These are phyloP conservation scores for Durio zibethinus DNA, from an alignment of 345 rosid genomes.

Conservation along the genomic window DNA sequence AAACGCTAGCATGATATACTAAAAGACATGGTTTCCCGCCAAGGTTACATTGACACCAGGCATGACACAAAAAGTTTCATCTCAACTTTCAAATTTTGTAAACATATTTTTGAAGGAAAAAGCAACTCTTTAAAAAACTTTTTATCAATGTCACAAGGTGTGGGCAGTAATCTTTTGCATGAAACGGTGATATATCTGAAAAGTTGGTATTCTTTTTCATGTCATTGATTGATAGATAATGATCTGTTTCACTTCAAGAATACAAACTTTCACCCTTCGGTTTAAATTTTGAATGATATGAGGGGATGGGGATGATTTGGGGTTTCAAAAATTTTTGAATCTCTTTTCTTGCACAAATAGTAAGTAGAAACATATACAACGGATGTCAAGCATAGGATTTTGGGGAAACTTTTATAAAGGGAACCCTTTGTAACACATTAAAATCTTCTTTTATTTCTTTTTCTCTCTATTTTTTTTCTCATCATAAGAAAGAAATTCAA, in stretches of 20 bases:
- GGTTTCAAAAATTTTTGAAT: not conserved
- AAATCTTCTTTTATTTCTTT: not conserved
- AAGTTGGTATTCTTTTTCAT: constrained; percentile 36
- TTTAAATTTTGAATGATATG: constrained; percentile 31
- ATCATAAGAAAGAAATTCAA: constrained; percentile 22
- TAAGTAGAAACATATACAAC: constrained; percentile 5
- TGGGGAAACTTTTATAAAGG: constrained; percentile 9
- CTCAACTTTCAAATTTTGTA: not conserved
- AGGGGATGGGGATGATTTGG: not conserved
- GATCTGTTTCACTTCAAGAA: constrained; percentile 39
- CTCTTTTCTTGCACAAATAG: not conserved
- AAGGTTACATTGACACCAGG: constrained; percentile 7
- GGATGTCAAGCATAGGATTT: constrained; percentile 13
- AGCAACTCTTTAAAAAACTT: not conserved
- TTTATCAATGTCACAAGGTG: not conserved
- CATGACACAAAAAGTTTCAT: not conserved
- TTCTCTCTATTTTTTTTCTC: not conserved
- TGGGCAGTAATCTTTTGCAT: constrained; percentile 10
- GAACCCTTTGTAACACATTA: not conserved
- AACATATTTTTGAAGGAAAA: not conserved
- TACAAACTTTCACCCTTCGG: constrained; percentile 20
- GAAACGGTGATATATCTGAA: constrained; percentile 26
- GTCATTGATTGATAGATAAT: constrained; percentile 49
- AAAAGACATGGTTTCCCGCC: constrained; percentile 25
- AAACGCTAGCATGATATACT: not conserved